Percentiles rank a stretch among this genome's conserved stretches.
Evolutionary conservation across 2,329 filamentous ascomycete species (phyloP).

Genomic region (Dendryphion nanum): DNA sequence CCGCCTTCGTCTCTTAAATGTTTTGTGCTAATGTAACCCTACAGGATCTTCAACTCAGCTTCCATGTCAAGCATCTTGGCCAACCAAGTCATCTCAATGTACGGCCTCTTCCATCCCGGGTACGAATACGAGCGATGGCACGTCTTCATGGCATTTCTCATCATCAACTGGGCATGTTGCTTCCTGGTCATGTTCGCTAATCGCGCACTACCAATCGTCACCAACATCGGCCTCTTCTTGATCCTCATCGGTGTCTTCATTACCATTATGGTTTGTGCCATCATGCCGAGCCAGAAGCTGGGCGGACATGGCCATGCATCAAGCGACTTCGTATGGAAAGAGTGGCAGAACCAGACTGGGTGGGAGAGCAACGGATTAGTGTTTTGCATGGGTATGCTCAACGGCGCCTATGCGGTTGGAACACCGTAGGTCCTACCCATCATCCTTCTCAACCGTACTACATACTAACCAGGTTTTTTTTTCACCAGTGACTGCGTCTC

Average conservation of each 20-base stretch:
- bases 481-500: slow-evolving; percentile 57
- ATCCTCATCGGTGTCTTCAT: slow-evolving; percentile 55
- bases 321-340: slow-evolving; percentile 45
- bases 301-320: slow-evolving; percentile 42
- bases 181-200: slow-evolving; percentile 55
- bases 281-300: slow-evolving; percentile 49
- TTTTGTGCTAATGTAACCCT: not conserved
- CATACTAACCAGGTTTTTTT: not conserved
- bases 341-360: slow-evolving; percentile 48
- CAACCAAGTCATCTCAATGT: slow-evolving; percentile 50
- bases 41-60: slow-evolving; percentile 44
- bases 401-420: slow-evolving; percentile 68
- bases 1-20: no score
- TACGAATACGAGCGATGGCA: slow-evolving; percentile 51
- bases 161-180: slow-evolving; percentile 49
- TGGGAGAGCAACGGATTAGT: slow-evolving; percentile 58
- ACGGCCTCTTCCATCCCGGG: slow-evolving; percentile 48
- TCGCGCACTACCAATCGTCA: slow-evolving; percentile 51
- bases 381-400: slow-evolving; percentile 65
- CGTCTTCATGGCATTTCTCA: slow-evolving; percentile 50
- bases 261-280: slow-evolving; percentile 55
- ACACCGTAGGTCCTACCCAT: slow-evolving; percentile 44
- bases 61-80: slow-evolving; percentile 45
- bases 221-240: slow-evolving; percentile 55
- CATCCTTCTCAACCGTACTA: not conserved